These are phyloP conservation scores for Aspergillus sclerotioniger DNA, from an alignment of 495 filamentous ascomycete species.

Conservation along the genomic window DNA sequence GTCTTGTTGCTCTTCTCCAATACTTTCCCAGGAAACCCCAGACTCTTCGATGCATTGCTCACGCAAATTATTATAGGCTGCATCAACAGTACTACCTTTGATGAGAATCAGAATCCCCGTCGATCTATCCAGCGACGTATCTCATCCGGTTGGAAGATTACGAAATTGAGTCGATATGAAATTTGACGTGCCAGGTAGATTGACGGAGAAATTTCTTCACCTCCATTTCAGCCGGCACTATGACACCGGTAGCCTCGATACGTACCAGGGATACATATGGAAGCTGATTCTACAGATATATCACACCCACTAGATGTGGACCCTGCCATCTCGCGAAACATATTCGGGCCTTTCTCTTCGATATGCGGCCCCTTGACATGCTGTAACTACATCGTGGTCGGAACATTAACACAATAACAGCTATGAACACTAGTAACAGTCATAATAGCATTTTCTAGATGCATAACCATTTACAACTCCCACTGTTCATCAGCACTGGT, in stretches of 20 bases:
- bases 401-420: slow-evolving; percentile 24
- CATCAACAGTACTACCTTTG: neutral
- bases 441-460: slow-evolving; percentile 26
- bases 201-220: slow-evolving; percentile 42
- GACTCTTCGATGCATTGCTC: neutral
- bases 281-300: slow-evolving; percentile 30
- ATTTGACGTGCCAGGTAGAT: slow-evolving; percentile 36
- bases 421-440: neutral
- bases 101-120: neutral
- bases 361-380: slow-evolving; percentile 38
- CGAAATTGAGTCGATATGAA: slow-evolving; percentile 22
- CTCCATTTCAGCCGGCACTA: slow-evolving; percentile 32
- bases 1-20: slow-evolving; percentile 10
- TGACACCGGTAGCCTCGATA: slow-evolving; percentile 41
- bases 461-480: slow-evolving; percentile 33
- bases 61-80: slow-evolving; percentile 4
- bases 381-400: slow-evolving; percentile 32
- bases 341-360: slow-evolving; percentile 45
- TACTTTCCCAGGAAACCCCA: neutral
- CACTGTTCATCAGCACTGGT: slow-evolving; percentile 24
- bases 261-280: slow-evolving; percentile 37
- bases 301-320: slow-evolving; percentile 29
- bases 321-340: slow-evolving; percentile 43
- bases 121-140: neutral
- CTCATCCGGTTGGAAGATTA: slow-evolving; percentile 9